These are phyloP conservation scores for Fusarium mundagurra DNA, from an alignment of 2,329 filamentous ascomycete species.

Conservation along the genomic window DNA sequence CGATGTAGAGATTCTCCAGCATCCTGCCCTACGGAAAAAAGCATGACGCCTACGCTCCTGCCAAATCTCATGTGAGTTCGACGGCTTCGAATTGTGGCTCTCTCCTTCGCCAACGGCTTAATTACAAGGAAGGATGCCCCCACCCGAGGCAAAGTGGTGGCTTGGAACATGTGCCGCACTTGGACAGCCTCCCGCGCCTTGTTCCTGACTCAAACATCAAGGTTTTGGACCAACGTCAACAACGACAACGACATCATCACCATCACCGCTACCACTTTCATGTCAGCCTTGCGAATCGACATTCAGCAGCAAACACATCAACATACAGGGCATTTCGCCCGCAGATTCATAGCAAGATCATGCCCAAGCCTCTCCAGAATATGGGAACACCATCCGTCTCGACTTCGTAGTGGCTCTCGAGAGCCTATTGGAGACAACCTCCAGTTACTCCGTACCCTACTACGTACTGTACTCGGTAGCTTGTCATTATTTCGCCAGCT, in stretches of 20 bases:
- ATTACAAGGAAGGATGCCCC: slow-evolving; percentile 26
- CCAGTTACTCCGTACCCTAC: slow-evolving; percentile 2
- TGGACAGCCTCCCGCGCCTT: slow-evolving; percentile 29
- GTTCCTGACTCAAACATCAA: slow-evolving; percentile 34
- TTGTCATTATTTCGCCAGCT: slow-evolving; percentile 16
- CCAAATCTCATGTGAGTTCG: slow-evolving; percentile 26
- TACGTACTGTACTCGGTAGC: background rate
- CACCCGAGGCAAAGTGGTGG: slow-evolving; percentile 19
- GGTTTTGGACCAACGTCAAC: slow-evolving; percentile 8
- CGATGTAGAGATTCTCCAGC: slow-evolving; percentile 2
- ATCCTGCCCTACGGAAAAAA: slow-evolving; percentile 8
- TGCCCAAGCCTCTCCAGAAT: background rate
- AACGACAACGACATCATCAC: slow-evolving; percentile 2
- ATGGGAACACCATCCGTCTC: slow-evolving; percentile 16
- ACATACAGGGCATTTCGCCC: background rate
- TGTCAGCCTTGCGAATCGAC: slow-evolving; percentile 8
- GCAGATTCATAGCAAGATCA: background rate
- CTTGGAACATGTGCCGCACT: slow-evolving; percentile 33
- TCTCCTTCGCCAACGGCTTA: slow-evolving; percentile 26
- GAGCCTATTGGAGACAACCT: slow-evolving; percentile 5
- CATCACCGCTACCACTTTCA: background rate
- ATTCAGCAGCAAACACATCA: background rate
- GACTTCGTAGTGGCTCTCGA: background rate
- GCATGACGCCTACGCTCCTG: slow-evolving; percentile 16
- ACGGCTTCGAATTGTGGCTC: slow-evolving; percentile 27